A percentile compares a stretch with the other conserved stretches of the same genome.
phyloP scores from a whole-genome alignment of 257 asterid genomes.

The Fraxinus americana region DNA sequence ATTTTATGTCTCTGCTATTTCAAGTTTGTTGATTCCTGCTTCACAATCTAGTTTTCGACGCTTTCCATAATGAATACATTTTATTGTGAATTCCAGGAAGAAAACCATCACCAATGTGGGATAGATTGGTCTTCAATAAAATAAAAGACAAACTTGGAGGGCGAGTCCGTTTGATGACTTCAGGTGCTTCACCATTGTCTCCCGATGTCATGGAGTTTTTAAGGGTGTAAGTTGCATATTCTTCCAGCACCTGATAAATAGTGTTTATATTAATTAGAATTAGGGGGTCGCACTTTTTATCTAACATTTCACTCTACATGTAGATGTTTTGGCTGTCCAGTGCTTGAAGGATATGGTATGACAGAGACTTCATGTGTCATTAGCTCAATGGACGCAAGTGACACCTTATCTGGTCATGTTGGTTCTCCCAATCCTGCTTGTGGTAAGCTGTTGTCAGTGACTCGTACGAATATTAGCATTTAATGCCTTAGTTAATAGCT shows the following conservation, averaged over 20 bases:
- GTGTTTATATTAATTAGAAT: conserved; percentile 3
- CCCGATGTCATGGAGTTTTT: conserved; percentile 95
- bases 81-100: conserved; percentile 50
- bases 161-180: conserved; percentile 82
- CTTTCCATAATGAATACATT: conserved; percentile 5
- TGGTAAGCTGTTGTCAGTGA: conserved; percentile 50
- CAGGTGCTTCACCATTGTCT: conserved; percentile 98
- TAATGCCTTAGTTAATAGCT: neutral
- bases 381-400: conserved; percentile 75
- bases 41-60: conserved; percentile 6
- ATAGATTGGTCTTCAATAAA: conserved; percentile 88
- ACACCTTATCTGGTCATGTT: conserved; percentile 76
- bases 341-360: conserved; percentile 95
- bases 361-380: conserved; percentile 96
- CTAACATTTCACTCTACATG: conserved; percentile 22
- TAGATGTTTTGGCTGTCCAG: conserved; percentile 91
- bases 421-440: conserved; percentile 96
- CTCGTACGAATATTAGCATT: neutral
- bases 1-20: neutral
- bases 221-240: conserved; percentile 71
- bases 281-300: conserved; percentile 21
- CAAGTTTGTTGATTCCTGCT: conserved; percentile 4
- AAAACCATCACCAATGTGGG: conserved; percentile 97
- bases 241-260: neutral
- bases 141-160: conserved; percentile 95